Percentiles rank a stretch among this genome's conserved stretches.
Evolutionary conservation across 108 stramenopile species (phyloP).

Genomic region (Cyclostephanos tholiformis): DNA sequence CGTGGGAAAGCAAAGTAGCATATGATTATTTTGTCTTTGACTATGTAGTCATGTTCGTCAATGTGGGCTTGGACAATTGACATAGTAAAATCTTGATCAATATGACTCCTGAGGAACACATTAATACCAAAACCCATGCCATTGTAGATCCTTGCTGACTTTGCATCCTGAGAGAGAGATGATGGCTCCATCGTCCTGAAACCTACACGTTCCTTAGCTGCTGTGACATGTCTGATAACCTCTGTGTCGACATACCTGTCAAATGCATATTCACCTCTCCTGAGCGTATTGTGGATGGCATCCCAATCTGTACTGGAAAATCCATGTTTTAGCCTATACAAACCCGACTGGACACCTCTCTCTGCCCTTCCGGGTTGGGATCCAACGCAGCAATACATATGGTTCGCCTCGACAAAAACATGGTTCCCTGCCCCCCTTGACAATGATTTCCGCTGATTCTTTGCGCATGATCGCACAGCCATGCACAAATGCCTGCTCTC

Average conservation of each 20-base stretch:
- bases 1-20: slow-evolving; percentile 14
- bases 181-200: not conserved
- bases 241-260: not conserved
- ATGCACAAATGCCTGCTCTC: too few species aligned
- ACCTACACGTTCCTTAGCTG: not conserved
- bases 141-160: slow-evolving; percentile 19
- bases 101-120: slow-evolving; percentile 3
- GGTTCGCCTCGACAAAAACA: too few species aligned
- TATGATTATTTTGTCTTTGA: slow-evolving; percentile 2
- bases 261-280: too few species aligned
- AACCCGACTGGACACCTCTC: too few species aligned
- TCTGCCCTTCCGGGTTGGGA: too few species aligned
- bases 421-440: too few species aligned
- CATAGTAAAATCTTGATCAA: slow-evolving; percentile 5
- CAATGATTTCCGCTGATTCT: too few species aligned
- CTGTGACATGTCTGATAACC: not conserved
- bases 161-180: not conserved
- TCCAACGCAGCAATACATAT: too few species aligned
- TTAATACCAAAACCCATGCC: slow-evolving; percentile 12
- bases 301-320: not conserved
- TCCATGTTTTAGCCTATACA: too few species aligned
- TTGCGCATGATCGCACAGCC: too few species aligned
- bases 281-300: not conserved
- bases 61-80: slow-evolving; percentile 1
- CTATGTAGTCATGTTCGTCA: not conserved